Base-by-base conservation (phyloP, 257 asterid species). In the Lavandula angustifolia region DNA sequence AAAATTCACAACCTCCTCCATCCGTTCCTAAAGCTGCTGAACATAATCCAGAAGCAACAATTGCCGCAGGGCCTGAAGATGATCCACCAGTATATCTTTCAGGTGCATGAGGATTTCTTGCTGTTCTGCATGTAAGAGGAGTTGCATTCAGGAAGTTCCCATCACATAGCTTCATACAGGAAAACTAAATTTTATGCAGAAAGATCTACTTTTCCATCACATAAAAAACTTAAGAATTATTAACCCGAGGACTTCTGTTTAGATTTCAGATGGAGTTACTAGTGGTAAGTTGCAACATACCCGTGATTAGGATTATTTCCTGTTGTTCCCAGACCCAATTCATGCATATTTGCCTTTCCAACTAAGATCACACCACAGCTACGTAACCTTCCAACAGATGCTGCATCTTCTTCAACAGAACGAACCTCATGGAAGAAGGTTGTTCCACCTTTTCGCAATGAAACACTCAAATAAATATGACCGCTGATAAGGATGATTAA, bases 331-430 rank as follows among this genome's bases (percentile, higher is more conserved):
- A 94, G 61, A 54, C 99, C 99, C 75, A 94, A 58, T 76, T 94
- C 99, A 82, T 94, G 99, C 99, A 94, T 94, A 81, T 90, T 94
- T 66, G 99, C 99, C 76, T 94, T 94, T 64, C 99, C 99, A 64
- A 90, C 99, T 41, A 94, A 84, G 67, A 94, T 73, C 64, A 73
- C 96, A 62, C 99, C 99, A 73, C 97, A 90, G 42, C 85, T 75
- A n/a, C 99, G 95, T 75, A 94, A 73, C 67, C 85, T 83, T 79
- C 84, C 86, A 48, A 88, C 95, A 51, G 78, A 83, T 56, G 60
- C 79, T 38, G 96, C 97, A 78, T 94, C 99, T 75, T 75, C 78
- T 67, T 83, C 64, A 38, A 86, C 95, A 59, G 78, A 76, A 54
- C 85, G 94, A 78, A 84, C 80, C 87, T 90, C 95, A 38, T 94